Conservation (phyloP, 768 basidiomycete species). For the Arthromyces matolae region DNA sequence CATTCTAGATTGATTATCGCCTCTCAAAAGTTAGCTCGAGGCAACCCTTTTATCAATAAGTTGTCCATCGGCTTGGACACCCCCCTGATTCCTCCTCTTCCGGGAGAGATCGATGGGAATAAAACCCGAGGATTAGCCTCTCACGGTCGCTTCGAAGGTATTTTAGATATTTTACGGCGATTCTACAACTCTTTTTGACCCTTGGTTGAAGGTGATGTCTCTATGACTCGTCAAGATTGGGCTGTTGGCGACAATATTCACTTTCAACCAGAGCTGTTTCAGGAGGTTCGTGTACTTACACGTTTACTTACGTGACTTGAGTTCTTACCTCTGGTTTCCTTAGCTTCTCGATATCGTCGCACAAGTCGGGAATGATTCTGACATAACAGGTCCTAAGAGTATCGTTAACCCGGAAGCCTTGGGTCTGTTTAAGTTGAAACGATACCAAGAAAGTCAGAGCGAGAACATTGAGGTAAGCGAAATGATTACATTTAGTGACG, state of each 20-base stretch:
- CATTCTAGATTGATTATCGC: neutral
- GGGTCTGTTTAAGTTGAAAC: slow-evolving; percentile 13
- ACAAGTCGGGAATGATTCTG: slow-evolving; percentile 13
- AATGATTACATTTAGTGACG: too few relatives aligned
- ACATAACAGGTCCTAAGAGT: slow-evolving; percentile 13
- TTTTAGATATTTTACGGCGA: neutral
- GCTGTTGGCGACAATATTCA: slow-evolving; percentile 14
- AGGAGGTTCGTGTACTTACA: neutral
- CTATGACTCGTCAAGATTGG: slow-evolving; percentile 15
- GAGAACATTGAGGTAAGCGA: slow-evolving; percentile 7
- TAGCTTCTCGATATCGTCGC: slow-evolving; percentile 10
- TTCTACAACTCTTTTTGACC: neutral
- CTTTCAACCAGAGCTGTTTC: slow-evolving; percentile 9
- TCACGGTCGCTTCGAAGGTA: slow-evolving; percentile 15
- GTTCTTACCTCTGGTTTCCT: too few relatives aligned
- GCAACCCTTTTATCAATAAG: slow-evolving; percentile 12
- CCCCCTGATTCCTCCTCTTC: slow-evolving; percentile 10
- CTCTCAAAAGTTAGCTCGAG: slow-evolving; percentile 7
- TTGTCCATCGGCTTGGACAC: slow-evolving; percentile 12
- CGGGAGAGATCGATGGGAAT: slow-evolving; percentile 11
- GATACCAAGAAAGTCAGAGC: slow-evolving; percentile 10
- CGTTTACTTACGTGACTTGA: too few relatives aligned
- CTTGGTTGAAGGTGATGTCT: slow-evolving; percentile 12
- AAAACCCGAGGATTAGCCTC: slow-evolving; percentile 12
- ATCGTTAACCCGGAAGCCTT: slow-evolving; percentile 8